Base-by-base conservation (phyloP, 2,329 filamentous ascomycete genomes). In the Xylariaceae sp. region DNA sequence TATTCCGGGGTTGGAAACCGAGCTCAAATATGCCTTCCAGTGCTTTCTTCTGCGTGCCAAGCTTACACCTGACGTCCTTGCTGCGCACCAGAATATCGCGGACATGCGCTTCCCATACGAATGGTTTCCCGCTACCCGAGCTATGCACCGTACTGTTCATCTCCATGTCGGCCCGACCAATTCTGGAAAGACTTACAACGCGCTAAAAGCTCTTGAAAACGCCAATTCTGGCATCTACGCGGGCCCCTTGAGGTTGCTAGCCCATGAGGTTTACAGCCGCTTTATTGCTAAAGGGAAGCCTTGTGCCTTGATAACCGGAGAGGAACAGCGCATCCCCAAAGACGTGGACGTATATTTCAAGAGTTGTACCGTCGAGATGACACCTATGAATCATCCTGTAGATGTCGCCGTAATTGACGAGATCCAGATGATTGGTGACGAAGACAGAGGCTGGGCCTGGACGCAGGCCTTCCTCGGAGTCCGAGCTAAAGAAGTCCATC, bases 361-460 rank as follows among this genome's bases (percentile, higher is more conserved):
- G 53, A 92, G 90, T 67, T 96, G 94, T 67, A 99, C 94, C 0
- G 94, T 99, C 2, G 94, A 99, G 70, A 99, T 99, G 81, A 72
- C 79, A 7, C 80, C 80, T 1, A 67, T 77, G n/a, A 79, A 74
- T 62, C 61, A 71, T 3, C 68, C 70, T 2, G 83, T 89, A 29
- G 92, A 97, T 40, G 92, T 99, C 34, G 92, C 90, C 1, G 92
- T 99, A 61, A 92, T 99, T 58, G 94, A 99, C 67, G 94, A 99
- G 74, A 97, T 99, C 53, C 94, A 99, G 71, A 97, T 99, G 94
- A 89, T 99, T 61, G 86, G 83, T 15, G 86, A 91, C 64, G 58
- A 69, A 0, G 83, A 89, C 0, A 86, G 94, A 62, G 94, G 95
- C 1, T 95, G 88, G 85, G 92, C 91, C 2, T 99, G 94, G 94